phyloP scores from a whole-genome alignment of 2,329 filamentous ascomycete species.

The Xenosphaeropsis pyriputrescens region DNA sequence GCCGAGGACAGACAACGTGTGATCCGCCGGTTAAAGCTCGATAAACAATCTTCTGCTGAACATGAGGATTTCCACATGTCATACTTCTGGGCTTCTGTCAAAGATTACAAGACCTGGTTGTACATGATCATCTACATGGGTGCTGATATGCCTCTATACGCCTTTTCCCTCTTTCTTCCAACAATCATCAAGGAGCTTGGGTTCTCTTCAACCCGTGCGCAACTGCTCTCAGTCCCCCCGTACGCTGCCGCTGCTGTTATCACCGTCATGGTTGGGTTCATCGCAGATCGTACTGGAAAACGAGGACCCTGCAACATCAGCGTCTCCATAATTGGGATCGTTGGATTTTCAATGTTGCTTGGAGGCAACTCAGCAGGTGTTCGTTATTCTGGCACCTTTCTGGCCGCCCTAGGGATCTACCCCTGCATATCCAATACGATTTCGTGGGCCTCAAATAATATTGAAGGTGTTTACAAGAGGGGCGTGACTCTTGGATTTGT shows the following conservation, averaged over 20 bases:
- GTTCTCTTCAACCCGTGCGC: constrained; percentile 44
- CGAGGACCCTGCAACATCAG: constrained; percentile 71
- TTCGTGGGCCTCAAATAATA: constrained; percentile 77
- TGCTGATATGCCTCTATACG: constrained; percentile 55
- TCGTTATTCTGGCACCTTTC: constrained; percentile 72
- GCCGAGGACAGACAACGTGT: constrained; percentile 57
- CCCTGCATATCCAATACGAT: constrained; percentile 80
- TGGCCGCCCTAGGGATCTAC: constrained; percentile 80
- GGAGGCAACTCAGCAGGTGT: constrained; percentile 46
- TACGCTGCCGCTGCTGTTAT: constrained; percentile 58
- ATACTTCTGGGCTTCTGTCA: constrained; percentile 58
- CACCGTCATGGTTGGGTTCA: constrained; percentile 55
- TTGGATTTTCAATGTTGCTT: constrained; percentile 70
- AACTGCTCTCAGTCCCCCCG: constrained; percentile 61
- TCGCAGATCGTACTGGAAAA: constrained; percentile 59
- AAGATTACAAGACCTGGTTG: constrained; percentile 74
- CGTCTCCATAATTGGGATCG: constrained; percentile 54
- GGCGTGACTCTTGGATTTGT: constrained; percentile 79
- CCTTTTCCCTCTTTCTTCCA: constrained; percentile 65
- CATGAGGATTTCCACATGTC: constrained; percentile 61
- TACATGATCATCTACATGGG: constrained; percentile 71
- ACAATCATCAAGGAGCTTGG: constrained; percentile 53
- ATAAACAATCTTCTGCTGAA: constrained; percentile 61
- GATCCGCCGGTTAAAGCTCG: constrained; percentile 50
- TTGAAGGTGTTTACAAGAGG: constrained; percentile 82